Evolutionary conservation across 1,139 yeast genomes (phyloP), one percentile per base, ranked within the genome.

Genomic region (Hansenula lynferdii): DNA sequence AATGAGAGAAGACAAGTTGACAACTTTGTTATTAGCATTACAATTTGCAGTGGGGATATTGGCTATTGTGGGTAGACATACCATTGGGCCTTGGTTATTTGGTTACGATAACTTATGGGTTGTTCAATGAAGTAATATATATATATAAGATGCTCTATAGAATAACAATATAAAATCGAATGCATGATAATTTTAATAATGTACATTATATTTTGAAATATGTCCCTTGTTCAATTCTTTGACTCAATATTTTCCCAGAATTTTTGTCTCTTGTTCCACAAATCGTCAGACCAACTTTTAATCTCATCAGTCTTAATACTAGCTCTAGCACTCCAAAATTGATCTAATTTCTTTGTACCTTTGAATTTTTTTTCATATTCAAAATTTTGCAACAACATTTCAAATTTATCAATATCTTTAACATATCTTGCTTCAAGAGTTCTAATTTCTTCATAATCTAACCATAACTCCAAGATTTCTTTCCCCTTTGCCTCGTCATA

Each of bases 361-460:
- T 78, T 73, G 53, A 67, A 72, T 46, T 70, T 69, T 53, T 77
- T 81, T 61, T 89, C 96, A 56, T 89, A 92, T 60, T 90, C 97
- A 67, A 85, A 80, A 18, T 95, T 85, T 62, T 92, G 97, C 48
- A 85, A 76, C 49, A 90, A 69, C 78, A 92, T 80, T 64, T 92
- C 98, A 56, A 79, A 86, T 70, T 92, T 92, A 62, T 92, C 98
- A 42, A 92, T 79, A 60, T 92, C 97, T 62, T 92, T 92, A 42
- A 89, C 96, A 53, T 85, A 86, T 41, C 82, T 72, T 6, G 97
- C 96, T 60, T 92, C 98, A 19, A 77, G 62, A 35, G 83, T 75
- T 49, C 90, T 70, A 49, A 85, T 80, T 53, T 84, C 80, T 63
- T 92, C 98, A 61, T 92, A 92, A 61, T 90, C 97, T 43, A 80